Evolutionary conservation across 352 stramenopile species (phyloP).

Genomic region (Phytophthora sp.): DNA sequence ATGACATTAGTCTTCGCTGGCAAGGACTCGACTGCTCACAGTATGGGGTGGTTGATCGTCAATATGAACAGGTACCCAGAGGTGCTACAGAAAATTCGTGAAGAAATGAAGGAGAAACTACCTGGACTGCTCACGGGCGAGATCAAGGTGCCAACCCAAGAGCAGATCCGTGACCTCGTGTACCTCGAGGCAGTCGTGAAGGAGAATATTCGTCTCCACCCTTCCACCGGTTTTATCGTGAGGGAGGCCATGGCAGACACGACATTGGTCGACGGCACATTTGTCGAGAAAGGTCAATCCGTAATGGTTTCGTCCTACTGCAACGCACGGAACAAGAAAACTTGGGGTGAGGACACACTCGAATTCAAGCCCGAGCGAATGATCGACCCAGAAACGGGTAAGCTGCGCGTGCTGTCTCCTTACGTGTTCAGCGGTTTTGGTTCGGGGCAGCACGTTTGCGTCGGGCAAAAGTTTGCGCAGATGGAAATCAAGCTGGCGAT

Average conservation of each 20-base stretch:
- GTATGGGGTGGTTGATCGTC: constrained; percentile 66
- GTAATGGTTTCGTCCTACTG: constrained; percentile 18
- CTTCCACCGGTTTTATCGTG: constrained; percentile 48
- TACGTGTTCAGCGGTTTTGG: constrained; percentile 41
- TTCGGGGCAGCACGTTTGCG: constrained; percentile 47
- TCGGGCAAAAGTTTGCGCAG: constrained; percentile 53
- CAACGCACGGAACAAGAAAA: constrained; percentile 19
- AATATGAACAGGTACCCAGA: constrained; percentile 57
- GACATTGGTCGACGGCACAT: constrained; percentile 19
- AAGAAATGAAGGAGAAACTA: constrained; percentile 47
- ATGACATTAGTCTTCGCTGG: constrained; percentile 74
- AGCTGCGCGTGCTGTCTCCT: constrained; percentile 18
- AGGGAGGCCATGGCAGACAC: constrained; percentile 35
- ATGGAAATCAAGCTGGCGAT: constrained; percentile 64
- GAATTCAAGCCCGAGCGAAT: constrained; percentile 62
- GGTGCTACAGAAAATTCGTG: constrained; percentile 45
- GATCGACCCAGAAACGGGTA: constrained; percentile 40
- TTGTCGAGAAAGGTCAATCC: constrained; percentile 8
- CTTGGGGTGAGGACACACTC: constrained; percentile 48
- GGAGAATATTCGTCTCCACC: constrained; percentile 66
- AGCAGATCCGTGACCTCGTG: constrained; percentile 44
- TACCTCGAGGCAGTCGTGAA: constrained; percentile 58
- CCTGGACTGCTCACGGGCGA: constrained; percentile 16
- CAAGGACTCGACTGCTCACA: constrained; percentile 65
- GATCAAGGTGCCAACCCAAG: constrained; percentile 28